phyloP scores from a whole-genome alignment of 139 green algal species.

The Gonium pectorale region DNA sequence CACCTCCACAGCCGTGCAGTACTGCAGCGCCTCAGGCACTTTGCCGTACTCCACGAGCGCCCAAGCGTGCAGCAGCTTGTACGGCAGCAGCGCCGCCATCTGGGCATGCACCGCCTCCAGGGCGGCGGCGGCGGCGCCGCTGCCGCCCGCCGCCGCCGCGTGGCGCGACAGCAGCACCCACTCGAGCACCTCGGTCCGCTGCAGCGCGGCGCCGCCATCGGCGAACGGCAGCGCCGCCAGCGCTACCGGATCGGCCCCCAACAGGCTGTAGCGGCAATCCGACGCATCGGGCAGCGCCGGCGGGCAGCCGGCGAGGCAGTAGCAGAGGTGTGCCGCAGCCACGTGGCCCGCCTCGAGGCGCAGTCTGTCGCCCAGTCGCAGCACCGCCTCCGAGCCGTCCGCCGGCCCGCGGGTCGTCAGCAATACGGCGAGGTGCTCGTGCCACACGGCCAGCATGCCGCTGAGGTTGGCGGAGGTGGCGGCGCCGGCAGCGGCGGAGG shows the following conservation, averaged over 20 bases:
- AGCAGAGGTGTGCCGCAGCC: conserved; percentile 31
- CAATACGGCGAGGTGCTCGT: conserved; percentile 81
- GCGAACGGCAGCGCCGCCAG: conserved; percentile 51
- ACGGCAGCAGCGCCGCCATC: conserved; percentile 41
- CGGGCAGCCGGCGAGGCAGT: conserved; percentile 36
- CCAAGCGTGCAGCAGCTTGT: conserved; percentile 51
- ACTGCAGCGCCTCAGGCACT: conserved; percentile 46
- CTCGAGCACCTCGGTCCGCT: conserved; percentile 84
- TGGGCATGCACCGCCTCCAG: neutral
- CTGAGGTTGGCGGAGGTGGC: neutral
- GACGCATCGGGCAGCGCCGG: conserved; percentile 1
- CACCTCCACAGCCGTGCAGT: conserved; percentile 40
- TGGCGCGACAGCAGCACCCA: conserved; percentile 53
- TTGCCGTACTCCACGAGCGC: conserved; percentile 47
- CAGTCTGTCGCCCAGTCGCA: conserved; percentile 76
- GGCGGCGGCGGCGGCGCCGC: neutral
- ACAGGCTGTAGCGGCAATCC: conserved; percentile 27
- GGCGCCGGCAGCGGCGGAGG: neutral
- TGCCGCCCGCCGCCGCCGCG: neutral
- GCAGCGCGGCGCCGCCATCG: conserved; percentile 53
- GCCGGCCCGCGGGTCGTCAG: conserved; percentile 62
- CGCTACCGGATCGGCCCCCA: neutral
- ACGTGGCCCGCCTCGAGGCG: conserved; percentile 60
- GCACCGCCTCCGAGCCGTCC: conserved; percentile 68
- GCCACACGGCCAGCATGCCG: conserved; percentile 71